Conservation (phyloP, 2,329 filamentous ascomycete genomes). For the Xenosphaeropsis pyriputrescens region DNA sequence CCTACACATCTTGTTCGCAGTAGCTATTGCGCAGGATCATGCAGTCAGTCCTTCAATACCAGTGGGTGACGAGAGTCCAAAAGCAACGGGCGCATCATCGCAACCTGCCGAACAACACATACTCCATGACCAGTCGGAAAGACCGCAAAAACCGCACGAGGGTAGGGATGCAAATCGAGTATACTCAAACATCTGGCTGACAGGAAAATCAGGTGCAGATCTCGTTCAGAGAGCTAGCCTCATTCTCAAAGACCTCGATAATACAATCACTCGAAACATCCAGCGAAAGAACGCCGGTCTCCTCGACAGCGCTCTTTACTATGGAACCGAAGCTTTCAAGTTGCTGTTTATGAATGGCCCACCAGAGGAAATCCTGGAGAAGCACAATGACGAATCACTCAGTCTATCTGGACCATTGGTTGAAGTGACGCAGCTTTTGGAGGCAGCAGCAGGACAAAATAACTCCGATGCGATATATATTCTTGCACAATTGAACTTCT, state of each 20-base stretch:
- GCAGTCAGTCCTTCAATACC: not conserved
- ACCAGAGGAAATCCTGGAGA: slow-evolving; percentile 12
- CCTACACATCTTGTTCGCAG: not conserved
- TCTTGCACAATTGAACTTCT: slow-evolving; percentile 90
- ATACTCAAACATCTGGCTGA: not conserved
- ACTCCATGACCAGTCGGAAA: not conserved
- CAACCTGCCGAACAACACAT: not conserved
- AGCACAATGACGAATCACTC: slow-evolving; percentile 8
- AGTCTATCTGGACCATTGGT: slow-evolving; percentile 34
- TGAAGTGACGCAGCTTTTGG: slow-evolving; percentile 41
- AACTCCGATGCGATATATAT: slow-evolving; percentile 78
- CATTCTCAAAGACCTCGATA: slow-evolving; percentile 17
- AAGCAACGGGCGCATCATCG: not conserved
- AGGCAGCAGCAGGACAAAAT: slow-evolving; percentile 35
- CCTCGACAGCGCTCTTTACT: slow-evolving; percentile 40
- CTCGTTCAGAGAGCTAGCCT: slow-evolving; percentile 20
- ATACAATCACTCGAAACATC: slow-evolving; percentile 11
- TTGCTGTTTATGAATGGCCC: slow-evolving; percentile 52
- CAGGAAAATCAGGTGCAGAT: slow-evolving; percentile 11
- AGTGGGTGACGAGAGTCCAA: not conserved
- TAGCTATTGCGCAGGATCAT: not conserved
- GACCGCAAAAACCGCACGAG: not conserved
- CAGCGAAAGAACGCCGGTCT: slow-evolving; percentile 38
- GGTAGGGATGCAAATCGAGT: not conserved
- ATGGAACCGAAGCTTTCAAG: slow-evolving; percentile 45